These are phyloP conservation scores for Schizochytrium sp. DNA, from an alignment of 108 stramenopile species.

Conservation along the genomic window DNA sequence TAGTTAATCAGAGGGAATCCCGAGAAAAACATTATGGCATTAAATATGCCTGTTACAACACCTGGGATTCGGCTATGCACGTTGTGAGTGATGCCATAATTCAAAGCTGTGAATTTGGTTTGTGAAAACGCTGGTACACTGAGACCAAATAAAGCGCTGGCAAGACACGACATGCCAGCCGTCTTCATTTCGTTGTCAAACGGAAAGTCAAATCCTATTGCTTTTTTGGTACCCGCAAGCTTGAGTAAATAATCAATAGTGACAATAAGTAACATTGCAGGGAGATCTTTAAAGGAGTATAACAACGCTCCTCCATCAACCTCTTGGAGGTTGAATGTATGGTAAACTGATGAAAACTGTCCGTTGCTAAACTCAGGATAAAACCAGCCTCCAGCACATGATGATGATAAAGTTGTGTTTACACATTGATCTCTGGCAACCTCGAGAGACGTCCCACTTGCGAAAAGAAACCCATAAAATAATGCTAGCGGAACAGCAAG, in stretches of 20 bases:
- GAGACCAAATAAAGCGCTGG: neutral
- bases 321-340: neutral
- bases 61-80: neutral
- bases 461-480: neutral
- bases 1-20: slow-evolving; percentile 55
- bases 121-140: slow-evolving; percentile 29
- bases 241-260: slow-evolving; percentile 53
- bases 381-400: slow-evolving; percentile 38
- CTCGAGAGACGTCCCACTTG: slow-evolving; percentile 37
- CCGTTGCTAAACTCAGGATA: slow-evolving; percentile 10
- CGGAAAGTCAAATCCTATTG: slow-evolving; percentile 33
- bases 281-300: slow-evolving; percentile 13
- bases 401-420: neutral
- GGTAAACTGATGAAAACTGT: neutral
- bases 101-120: slow-evolving; percentile 50
- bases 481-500: neutral
- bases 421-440: slow-evolving; percentile 31
- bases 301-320: slow-evolving; percentile 1
- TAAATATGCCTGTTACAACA: neutral
- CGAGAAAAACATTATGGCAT: slow-evolving; percentile 40
- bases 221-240: slow-evolving; percentile 57
- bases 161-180: slow-evolving; percentile 34
- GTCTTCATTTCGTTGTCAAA: slow-evolving; percentile 56
- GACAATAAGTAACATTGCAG: slow-evolving; percentile 45
- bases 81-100: slow-evolving; percentile 30